Evolutionary conservation across 2,329 filamentous ascomycete genomes (phyloP).

Genomic region (Neofusicoccum ribis): DNA sequence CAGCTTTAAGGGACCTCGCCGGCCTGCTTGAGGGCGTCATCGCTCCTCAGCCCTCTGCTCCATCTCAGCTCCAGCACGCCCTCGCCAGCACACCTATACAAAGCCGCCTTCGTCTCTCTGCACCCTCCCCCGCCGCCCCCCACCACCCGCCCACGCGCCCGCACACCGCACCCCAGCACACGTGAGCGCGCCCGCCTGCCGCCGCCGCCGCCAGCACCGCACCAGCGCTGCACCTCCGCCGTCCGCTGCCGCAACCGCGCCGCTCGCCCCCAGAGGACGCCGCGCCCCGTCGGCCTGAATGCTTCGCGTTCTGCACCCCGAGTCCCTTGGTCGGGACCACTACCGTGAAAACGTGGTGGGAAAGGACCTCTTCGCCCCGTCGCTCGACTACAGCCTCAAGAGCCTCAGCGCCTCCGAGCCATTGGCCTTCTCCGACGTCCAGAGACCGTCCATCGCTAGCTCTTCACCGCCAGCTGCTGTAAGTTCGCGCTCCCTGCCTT

Average conservation of each 20-base stretch:
- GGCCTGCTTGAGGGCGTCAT: constrained; percentile 10
- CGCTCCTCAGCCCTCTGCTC: constrained; percentile 10
- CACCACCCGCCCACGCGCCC: not conserved
- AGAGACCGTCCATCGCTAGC: not conserved
- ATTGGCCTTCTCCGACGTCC: not conserved
- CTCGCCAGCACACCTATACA: not conserved
- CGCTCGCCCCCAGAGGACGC: not conserved
- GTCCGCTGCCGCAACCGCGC: not conserved
- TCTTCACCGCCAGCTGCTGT: constrained; percentile 11
- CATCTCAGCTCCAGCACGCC: not conserved
- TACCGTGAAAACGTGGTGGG: constrained; percentile 19
- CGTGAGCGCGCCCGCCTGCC: constrained; percentile 8
- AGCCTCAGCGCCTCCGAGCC: not conserved
- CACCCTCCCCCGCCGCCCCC: not conserved
- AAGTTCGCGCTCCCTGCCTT: constrained; percentile 16
- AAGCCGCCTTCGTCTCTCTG: not conserved
- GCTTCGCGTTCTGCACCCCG: constrained; percentile 18
- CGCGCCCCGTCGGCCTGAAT: constrained; percentile 15
- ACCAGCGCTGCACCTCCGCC: not conserved
- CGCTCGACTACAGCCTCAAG: constrained; percentile 11
- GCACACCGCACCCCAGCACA: not conserved
- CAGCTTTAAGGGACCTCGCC: constrained; percentile 20
- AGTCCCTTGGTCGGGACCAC: constrained; percentile 20
- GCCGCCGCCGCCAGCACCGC: not conserved
- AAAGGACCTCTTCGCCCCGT: constrained; percentile 9